These are phyloP conservation scores for Cicer pinnatifidum DNA, from an alignment of 306 rosid species.

Conservation along the genomic window DNA sequence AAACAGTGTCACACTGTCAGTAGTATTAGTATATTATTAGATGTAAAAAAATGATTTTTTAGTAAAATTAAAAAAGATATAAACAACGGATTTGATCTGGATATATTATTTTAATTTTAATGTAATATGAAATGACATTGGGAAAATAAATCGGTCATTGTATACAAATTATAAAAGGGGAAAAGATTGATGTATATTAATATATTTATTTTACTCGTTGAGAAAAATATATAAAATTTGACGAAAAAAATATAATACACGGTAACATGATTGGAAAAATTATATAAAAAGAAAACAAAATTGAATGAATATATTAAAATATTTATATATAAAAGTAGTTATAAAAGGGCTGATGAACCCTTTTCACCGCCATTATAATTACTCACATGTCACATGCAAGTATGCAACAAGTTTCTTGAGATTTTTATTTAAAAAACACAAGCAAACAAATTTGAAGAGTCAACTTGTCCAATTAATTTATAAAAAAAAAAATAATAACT, in stretches of 20 bases:
- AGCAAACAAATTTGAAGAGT: neutral
- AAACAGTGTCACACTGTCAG: neutral
- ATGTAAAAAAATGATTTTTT: neutral
- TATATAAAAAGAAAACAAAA: too few species aligned
- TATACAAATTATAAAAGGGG: neutral
- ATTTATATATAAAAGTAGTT: too few species aligned
- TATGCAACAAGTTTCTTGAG: constrained; percentile 36
- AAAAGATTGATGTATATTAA: too few species aligned
- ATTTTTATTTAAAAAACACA: constrained; percentile 13
- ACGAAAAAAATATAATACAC: too few species aligned
- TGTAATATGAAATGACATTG: constrained; percentile 27
- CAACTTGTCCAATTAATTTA: neutral
- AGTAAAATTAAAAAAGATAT: too few species aligned
- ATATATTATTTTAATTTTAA: constrained; percentile 13
- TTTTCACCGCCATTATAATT: constrained; percentile 40
- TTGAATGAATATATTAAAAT: too few species aligned
- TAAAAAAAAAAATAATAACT: too few species aligned
- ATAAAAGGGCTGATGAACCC: constrained; percentile 43
- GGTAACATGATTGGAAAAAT: too few species aligned
- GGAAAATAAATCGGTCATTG: neutral
- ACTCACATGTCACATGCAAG: constrained; percentile 46
- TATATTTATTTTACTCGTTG: too few species aligned
- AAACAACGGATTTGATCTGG: constrained; percentile 32
- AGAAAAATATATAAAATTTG: too few species aligned
- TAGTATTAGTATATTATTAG: neutral